Percentiles rank a stretch among this genome's conserved stretches.
Evolutionary conservation across 2,329 filamentous ascomycete species (phyloP).

Genomic region (Thielaviopsis ethacetica): DNA sequence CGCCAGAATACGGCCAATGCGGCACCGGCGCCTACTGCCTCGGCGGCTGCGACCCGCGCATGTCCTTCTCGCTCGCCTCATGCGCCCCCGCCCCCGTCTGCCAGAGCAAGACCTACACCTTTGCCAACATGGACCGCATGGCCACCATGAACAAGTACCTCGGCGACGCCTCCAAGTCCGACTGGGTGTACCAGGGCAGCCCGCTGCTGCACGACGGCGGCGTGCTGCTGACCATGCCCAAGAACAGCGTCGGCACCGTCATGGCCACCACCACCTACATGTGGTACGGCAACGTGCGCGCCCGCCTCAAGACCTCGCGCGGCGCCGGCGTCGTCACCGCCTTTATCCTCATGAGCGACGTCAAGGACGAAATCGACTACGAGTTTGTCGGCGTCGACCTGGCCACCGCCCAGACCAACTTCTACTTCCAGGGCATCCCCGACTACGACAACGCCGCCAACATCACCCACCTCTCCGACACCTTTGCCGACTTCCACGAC

Average conservation of each 20-base stretch:
- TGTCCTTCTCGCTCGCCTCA: conserved; percentile 67
- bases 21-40: conserved; percentile 91
- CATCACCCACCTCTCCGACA: conserved; percentile 45
- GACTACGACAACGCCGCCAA: conserved; percentile 67
- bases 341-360: conserved; percentile 88
- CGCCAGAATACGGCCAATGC: conserved; percentile 81
- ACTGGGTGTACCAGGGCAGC: conserved; percentile 80
- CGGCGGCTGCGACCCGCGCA: conserved; percentile 80
- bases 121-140: conserved; percentile 55
- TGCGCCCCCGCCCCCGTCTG: conserved; percentile 78
- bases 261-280: conserved; percentile 73
- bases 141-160: conserved; percentile 65
- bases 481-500: conserved; percentile 64
- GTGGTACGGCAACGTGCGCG: conserved; percentile 92
- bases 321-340: conserved; percentile 87
- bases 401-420: conserved; percentile 74
- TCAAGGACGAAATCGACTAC: conserved; percentile 97
- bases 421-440: conserved; percentile 86
- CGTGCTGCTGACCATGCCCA: conserved; percentile 77
- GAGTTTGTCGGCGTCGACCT: conserved; percentile 81
- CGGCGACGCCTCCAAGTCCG: conserved; percentile 59
- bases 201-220: conserved; percentile 51
- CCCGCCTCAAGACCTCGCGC: conserved; percentile 67
- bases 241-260: conserved; percentile 71
- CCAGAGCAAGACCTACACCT: conserved; percentile 54